Base-by-base conservation (phyloP, 352 stramenopile genomes). In the Pythium aristosporum region DNA sequence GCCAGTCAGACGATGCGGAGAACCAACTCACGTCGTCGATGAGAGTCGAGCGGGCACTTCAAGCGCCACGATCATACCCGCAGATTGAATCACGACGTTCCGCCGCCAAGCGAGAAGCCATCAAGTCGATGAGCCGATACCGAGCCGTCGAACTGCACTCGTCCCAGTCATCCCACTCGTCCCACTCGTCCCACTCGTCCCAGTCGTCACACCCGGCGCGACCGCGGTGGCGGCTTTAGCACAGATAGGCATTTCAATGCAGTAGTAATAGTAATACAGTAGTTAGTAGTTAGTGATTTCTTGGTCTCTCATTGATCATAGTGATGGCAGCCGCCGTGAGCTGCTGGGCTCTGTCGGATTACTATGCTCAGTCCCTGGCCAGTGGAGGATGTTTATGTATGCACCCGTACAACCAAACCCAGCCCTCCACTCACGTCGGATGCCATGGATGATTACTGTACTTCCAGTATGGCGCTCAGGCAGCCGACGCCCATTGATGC, bases 21-120 rank as follows among this genome's bases (percentile, higher is more conserved):
- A 58, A 48, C 50, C 50, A 43, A 12, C 34, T 57, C 32, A 39
- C 32, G n/a, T 44, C 34, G 32, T 57, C 34, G 32, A 57, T 30
- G 32, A 30, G 34, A 39, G 34, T 7, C 52, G 52, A 25, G 37
- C 52, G 37, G 48, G 37, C 37, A n/a, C 44, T 11, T 2, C 44
- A 32, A 25, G 20, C 20, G 1, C 44, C 9, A 32, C 44, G 44
- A 50, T 9, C n/a, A 30, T 32, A 13, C 7, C 7, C 16, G 8
- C 44, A 28, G 11, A 8, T 16, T 16, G 25, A 18, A 32, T 12
- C n/a, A 32, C 44, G 18, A 5, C 44, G 13, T 8, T 32, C 44
- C 44, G 44, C 13, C 44, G 13, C 21, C 5, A 30, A 8, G 18
- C 44, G 44, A 32, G 44, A 50, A 13, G 8, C 44, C 1, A 1